Evolutionary conservation across 768 basidiomycete species (phyloP).

Genomic region (Naganishia randhawae): DNA sequence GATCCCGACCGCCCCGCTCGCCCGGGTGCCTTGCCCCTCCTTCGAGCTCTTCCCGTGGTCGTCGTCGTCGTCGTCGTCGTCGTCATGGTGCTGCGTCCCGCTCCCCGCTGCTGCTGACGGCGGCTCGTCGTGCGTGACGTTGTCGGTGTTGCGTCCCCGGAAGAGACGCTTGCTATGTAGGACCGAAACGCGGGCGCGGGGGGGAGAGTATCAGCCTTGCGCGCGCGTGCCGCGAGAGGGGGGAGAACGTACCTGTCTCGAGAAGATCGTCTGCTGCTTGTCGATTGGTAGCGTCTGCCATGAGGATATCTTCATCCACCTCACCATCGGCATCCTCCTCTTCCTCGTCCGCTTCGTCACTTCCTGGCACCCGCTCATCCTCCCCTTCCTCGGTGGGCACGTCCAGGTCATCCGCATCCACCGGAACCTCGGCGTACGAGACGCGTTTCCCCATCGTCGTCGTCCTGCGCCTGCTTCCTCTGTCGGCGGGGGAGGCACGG

Average conservation of each 20-base stretch:
- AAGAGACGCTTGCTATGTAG: constrained; percentile 2
- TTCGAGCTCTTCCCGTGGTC: too few species aligned
- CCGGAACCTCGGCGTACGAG: constrained; percentile 22
- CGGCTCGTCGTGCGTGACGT: neutral
- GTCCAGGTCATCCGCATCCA: constrained; percentile 22
- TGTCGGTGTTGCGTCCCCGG: neutral
- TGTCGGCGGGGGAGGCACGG: neutral
- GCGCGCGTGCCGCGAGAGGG: neutral
- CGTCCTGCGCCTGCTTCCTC: neutral
- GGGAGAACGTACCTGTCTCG: neutral
- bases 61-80: too few species aligned
- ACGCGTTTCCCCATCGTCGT: constrained; percentile 11
- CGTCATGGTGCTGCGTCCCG: neutral
- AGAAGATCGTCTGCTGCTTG: neutral
- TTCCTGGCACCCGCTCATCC: neutral
- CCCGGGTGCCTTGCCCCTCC: neutral
- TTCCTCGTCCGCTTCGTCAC: neutral
- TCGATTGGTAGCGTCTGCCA: neutral
- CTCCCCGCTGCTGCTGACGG: too few species aligned
- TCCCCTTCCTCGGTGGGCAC: neutral
- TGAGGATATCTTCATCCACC: too few species aligned
- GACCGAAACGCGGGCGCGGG: neutral
- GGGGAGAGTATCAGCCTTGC: neutral
- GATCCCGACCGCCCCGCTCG: neutral
- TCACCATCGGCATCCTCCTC: constrained; percentile 4